Percentiles rank a stretch among this genome's conserved stretches.
These are phyloP conservation scores for Clarireedia homoeocarpa DNA, from an alignment of 2,329 filamentous ascomycete genomes.

Conservation along the genomic window DNA sequence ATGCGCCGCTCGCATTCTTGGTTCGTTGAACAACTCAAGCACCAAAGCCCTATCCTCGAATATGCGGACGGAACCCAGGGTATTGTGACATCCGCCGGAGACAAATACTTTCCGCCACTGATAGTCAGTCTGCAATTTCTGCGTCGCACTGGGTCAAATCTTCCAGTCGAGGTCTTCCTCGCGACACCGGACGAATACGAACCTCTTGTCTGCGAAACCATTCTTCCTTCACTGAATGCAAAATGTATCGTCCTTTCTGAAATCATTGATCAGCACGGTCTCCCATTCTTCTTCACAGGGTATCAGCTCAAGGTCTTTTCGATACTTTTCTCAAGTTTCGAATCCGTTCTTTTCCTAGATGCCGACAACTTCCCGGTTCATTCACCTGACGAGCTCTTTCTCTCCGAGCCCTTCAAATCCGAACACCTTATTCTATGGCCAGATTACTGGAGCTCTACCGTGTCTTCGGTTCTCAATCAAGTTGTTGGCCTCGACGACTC, in stretches of 20 bases:
- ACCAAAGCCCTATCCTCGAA: not conserved
- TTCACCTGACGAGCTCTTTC: conserved; percentile 36
- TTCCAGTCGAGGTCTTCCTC: conserved; percentile 37
- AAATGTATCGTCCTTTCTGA: conserved; percentile 30
- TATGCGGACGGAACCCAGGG: conserved; percentile 23
- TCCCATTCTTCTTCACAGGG: conserved; percentile 27
- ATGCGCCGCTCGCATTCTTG: conserved; percentile 11
- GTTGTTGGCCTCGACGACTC: not conserved
- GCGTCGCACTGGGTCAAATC: conserved; percentile 28
- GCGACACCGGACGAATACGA: conserved; percentile 32
- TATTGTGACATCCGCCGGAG: conserved; percentile 36
- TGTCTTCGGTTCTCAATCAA: conserved; percentile 24
- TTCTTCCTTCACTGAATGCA: conserved; percentile 33
- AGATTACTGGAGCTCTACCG: conserved; percentile 37
- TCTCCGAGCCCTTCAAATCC: conserved; percentile 33
- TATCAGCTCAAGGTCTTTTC: conserved; percentile 34
- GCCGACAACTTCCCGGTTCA: conserved; percentile 38
- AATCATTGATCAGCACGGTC: conserved; percentile 2
- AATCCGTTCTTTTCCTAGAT: conserved; percentile 42
- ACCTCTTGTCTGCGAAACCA: conserved; percentile 30
- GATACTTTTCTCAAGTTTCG: conserved; percentile 42
- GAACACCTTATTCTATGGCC: conserved; percentile 39
- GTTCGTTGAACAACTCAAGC: conserved; percentile 1
- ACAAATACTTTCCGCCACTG: conserved; percentile 31
- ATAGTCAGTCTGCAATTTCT: conserved; percentile 35